Conservation (phyloP, 139 green algal genomes). For the Edaphochlamys debaryana region DNA sequence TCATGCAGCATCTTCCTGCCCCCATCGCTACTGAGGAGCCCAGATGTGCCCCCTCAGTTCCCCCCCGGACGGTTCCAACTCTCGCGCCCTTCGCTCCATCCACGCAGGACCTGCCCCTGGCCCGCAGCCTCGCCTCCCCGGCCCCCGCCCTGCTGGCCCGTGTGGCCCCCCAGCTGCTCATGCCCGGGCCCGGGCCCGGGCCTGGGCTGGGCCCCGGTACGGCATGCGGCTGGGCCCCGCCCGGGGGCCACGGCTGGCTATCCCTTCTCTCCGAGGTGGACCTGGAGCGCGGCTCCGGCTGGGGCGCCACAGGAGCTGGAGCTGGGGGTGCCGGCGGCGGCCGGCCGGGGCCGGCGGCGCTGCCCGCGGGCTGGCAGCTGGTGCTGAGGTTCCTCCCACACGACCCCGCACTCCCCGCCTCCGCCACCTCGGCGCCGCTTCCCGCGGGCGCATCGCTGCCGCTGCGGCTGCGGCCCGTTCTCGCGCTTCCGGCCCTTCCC, state of each 20-base stretch:
- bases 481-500: not conserved
- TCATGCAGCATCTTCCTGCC: not conserved
- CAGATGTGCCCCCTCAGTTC: too few relatives aligned
- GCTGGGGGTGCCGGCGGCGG: not conserved
- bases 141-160: conserved; percentile 1
- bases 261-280: not conserved
- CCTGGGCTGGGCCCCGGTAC: too few relatives aligned
- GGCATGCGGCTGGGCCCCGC: too few relatives aligned
- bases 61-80: too few relatives aligned
- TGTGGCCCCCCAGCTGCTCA: conserved; percentile 8
- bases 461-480: not conserved
- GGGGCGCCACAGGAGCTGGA: not conserved
- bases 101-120: conserved; percentile 19
- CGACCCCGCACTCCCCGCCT: conserved; percentile 6
- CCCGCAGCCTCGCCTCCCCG: not conserved
- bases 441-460: not conserved
- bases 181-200: not conserved
- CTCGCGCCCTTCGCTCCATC: too few relatives aligned
- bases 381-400: conserved; percentile 6
- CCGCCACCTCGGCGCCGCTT: not conserved
- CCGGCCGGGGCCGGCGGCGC: too few relatives aligned
- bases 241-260: too few relatives aligned
- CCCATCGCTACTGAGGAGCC: not conserved
- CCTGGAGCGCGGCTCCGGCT: not conserved
- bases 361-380: conserved; percentile 2